These are phyloP conservation scores for Neurospora sp. DNA, from an alignment of 2,329 filamentous ascomycete species.

Conservation along the genomic window DNA sequence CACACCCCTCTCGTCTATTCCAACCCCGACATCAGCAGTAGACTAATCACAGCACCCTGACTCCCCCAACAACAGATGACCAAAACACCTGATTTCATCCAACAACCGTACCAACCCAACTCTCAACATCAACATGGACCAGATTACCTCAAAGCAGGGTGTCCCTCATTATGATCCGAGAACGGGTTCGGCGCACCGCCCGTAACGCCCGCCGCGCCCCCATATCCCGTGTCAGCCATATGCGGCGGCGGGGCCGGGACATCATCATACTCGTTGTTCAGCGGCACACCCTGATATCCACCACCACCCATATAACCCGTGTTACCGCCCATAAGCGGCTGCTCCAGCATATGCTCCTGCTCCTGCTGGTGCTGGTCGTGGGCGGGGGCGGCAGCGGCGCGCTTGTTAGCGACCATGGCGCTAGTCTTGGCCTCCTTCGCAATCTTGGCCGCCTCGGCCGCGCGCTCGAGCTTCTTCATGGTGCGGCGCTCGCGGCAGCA, in stretches of 20 bases:
- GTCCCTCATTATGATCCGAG: neutral
- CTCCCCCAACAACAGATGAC: neutral
- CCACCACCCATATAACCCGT: neutral
- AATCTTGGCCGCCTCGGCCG: slow-evolving; percentile 38
- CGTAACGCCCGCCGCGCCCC: neutral
- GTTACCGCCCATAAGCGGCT: neutral
- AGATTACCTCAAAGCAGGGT: neutral
- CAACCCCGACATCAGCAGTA: neutral
- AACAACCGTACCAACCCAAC: neutral
- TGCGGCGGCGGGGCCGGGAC: neutral
- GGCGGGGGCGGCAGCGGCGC: neutral
- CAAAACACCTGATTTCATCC: neutral
- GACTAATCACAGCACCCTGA: neutral
- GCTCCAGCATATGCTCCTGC: neutral
- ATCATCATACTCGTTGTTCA: neutral
- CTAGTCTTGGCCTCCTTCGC: slow-evolving; percentile 32
- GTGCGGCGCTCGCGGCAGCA: slow-evolving; percentile 41
- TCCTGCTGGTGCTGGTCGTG: neutral
- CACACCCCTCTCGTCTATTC: neutral
- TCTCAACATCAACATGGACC: neutral
- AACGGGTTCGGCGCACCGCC: neutral
- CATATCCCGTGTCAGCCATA: neutral
- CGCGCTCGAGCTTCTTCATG: slow-evolving; percentile 33
- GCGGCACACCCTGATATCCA: neutral
- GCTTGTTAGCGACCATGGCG: slow-evolving; percentile 20